Base-by-base conservation (phyloP, 345 rosid genomes). In the Lumnitzera racemosa region DNA sequence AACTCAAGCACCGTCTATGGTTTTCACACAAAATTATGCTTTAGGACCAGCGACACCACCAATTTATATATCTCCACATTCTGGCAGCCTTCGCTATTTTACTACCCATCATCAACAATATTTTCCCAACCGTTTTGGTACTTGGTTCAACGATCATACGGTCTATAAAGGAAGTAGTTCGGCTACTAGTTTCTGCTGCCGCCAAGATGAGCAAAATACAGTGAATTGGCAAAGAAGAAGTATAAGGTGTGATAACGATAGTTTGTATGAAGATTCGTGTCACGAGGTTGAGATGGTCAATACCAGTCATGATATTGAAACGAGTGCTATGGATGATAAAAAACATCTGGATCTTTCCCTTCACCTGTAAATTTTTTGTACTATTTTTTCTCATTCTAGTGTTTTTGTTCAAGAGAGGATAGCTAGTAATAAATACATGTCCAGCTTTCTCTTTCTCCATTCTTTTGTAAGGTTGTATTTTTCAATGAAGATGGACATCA, bases 281-380 rank as follows among this genome's bases (percentile, higher is more conserved):
- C 63, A 50, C 67, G 58, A 55, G 41, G 46, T 55, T 24, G 41
- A 55, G 58, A 55, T 0, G 46, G 58, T 47, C 58, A 27, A 27
- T 24, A 67, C 24, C 24, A 67, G 58, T 16, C 27, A 36, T 49
- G 72, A 53, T 8, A 63, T 24, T 52, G 63, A 8, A 43, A 20
- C 1, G 20, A 20, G 20, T 20, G 76, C 53, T 12, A 61, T 47
- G 47, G 64, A 65, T 25, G 70, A 74, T 50, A 85, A 82, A 67
- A 79, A 67, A 15, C 78, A 77, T 55, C 78, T 89, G 65, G 98
- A 91, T 74, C 72, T 91, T 43, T 83, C 98, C 51, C 96, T 91
- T 59, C 98, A 88, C 76, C 74, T 91, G 64, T 91, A 72, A 88
- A 64, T 20, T 20, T 20, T 20, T 20, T 0, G 0, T 20, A 20